Percentiles rank a stretch among this genome's conserved stretches.
Conservation (phyloP, 768 basidiomycete genomes). For the Russula earlei region DNA sequence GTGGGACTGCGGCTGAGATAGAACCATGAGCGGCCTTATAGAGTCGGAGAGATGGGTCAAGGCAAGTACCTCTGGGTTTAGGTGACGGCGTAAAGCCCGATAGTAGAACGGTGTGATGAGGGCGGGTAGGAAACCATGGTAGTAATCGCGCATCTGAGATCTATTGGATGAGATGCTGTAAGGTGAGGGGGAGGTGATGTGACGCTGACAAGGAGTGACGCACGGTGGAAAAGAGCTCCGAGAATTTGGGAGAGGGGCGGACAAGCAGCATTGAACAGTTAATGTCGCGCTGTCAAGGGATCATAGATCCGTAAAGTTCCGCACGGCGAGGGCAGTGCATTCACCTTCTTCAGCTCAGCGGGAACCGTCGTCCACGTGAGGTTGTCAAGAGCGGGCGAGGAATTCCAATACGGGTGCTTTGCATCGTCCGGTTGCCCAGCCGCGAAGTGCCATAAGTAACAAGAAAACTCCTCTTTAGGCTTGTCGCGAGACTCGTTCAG, state of each 20-base stretch:
- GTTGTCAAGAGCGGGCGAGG: slow-evolving; percentile 10
- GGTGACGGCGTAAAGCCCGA: slow-evolving; percentile 15
- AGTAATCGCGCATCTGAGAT: not conserved
- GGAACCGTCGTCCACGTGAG: slow-evolving; percentile 17
- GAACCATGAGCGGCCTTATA: not conserved
- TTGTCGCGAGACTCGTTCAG: slow-evolving; percentile 6
- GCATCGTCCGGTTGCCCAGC: slow-evolving; percentile 18
- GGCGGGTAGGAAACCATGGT: slow-evolving; percentile 16
- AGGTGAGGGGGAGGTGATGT: slow-evolving; percentile 1
- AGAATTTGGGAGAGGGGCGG: slow-evolving; percentile 14
- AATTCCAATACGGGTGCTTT: slow-evolving; percentile 11
- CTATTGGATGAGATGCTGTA: slow-evolving; percentile 5
- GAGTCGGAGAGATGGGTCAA: not conserved
- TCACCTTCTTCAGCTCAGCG: slow-evolving; percentile 15
- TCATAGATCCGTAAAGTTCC: not conserved
- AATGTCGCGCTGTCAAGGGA: slow-evolving; percentile 13
- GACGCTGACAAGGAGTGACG: slow-evolving; percentile 5
- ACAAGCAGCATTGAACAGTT: slow-evolving; percentile 17
- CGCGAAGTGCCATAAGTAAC: slow-evolving; percentile 18
- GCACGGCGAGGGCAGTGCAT: not conserved
- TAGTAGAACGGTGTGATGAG: slow-evolving; percentile 12
- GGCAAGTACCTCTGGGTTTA: slow-evolving; percentile 17
- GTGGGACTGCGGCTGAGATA: slow-evolving; percentile 1
- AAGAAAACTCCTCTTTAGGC: slow-evolving; percentile 9
- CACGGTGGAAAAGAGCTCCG: slow-evolving; percentile 15